These are phyloP conservation scores for Lecanicillium sp. DNA, from an alignment of 2,329 filamentous ascomycete species.

Conservation along the genomic window DNA sequence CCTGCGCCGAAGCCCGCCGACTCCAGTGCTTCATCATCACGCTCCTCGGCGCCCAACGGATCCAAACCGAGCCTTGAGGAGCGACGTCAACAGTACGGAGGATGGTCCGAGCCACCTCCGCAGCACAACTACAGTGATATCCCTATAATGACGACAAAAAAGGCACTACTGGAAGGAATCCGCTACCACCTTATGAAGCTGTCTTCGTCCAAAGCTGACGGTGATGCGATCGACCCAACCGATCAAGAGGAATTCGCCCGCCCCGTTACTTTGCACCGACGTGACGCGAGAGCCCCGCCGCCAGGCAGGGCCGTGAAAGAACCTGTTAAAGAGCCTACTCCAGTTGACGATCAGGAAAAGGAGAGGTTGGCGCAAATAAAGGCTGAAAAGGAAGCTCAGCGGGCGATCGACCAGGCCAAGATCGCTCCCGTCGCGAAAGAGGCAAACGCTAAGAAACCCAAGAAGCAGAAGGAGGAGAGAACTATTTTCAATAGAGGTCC, in stretches of 20 bases:
- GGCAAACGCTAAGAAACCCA: constrained; percentile 36
- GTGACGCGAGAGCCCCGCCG: constrained; percentile 67
- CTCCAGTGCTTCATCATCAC: constrained; percentile 12
- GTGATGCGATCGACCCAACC: constrained; percentile 58
- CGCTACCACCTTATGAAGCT: constrained; percentile 86
- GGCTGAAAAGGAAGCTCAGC: constrained; percentile 76
- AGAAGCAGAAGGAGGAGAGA: constrained; percentile 73
- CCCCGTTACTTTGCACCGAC: constrained; percentile 80
- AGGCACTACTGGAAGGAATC: constrained; percentile 66
- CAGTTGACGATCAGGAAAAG: constrained; percentile 48
- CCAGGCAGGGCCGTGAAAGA: constrained; percentile 57
- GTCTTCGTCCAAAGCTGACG: constrained; percentile 43
- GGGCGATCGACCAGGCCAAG: constrained; percentile 80
- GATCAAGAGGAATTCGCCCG: constrained; percentile 74
- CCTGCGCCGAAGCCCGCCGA: constrained; percentile 16
- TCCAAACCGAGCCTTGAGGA: constrained; percentile 29
- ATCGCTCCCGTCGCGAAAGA: constrained; percentile 76
- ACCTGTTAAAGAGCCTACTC: constrained; percentile 35
- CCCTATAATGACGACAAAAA: constrained; percentile 77
- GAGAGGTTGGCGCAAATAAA: constrained; percentile 61
- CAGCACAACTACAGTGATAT: constrained; percentile 41
- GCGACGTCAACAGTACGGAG: constrained; percentile 38
- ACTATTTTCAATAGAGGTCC: constrained; percentile 81
- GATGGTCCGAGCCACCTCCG: constrained; percentile 48
- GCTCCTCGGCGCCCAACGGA: constrained; percentile 17